A percentile compares a stretch with the other conserved stretches of the same genome.
These are phyloP conservation scores for Melaleuca alternifolia DNA, from an alignment of 345 rosid species.

Conservation along the genomic window DNA sequence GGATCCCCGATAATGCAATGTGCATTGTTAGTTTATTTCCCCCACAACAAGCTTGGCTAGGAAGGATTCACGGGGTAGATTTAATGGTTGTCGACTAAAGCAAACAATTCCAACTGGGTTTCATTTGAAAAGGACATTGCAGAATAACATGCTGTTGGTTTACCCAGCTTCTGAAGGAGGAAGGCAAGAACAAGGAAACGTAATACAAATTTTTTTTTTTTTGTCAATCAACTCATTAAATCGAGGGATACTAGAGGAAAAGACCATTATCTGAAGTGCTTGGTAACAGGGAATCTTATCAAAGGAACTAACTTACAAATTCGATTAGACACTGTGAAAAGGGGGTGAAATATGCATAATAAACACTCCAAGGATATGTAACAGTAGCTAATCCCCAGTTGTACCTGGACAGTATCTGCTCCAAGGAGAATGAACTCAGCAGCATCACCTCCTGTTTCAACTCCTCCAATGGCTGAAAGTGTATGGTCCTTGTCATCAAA, in stretches of 20 bases:
- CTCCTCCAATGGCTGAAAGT: constrained; percentile 93
- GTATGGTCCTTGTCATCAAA: constrained; percentile 45
- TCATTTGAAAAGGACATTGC: not conserved
- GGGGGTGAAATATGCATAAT: not conserved
- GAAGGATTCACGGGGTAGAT: not conserved
- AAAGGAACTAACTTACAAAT: not conserved
- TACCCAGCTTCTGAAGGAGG: not conserved
- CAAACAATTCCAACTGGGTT: not conserved
- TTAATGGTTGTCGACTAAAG: not conserved
- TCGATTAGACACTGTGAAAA: not conserved
- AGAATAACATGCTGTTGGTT: not conserved
- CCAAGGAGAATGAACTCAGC: constrained; percentile 95
- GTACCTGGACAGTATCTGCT: constrained; percentile 92
- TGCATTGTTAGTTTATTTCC: not conserved
- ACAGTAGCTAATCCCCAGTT: not conserved
- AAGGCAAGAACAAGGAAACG: not conserved
- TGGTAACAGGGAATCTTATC: not conserved
- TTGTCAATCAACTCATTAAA: not conserved
- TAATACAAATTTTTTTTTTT: not conserved
- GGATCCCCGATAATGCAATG: not conserved
- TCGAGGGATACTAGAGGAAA: not conserved
- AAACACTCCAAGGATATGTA: not conserved
- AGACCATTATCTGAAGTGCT: not conserved
- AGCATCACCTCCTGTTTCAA: constrained; percentile 88
- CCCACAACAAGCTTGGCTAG: not conserved